Evolutionary conservation across 2,329 filamentous ascomycete species (phyloP).

Genomic region (Ophiognomonia clavigignenti-juglandacearum): DNA sequence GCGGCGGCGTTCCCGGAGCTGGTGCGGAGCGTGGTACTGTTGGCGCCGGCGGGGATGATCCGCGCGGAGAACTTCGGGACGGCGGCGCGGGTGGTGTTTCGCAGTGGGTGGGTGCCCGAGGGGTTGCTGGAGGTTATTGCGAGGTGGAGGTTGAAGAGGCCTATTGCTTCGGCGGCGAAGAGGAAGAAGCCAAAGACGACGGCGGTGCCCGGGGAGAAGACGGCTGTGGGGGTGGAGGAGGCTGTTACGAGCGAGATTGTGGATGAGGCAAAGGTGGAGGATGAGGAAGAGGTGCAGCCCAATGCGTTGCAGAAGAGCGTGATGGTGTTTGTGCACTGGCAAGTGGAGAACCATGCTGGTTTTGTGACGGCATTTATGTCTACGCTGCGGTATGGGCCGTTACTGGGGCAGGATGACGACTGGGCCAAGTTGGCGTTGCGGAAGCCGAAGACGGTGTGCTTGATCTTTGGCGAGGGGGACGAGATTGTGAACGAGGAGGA

Average conservation of each 20-base stretch:
- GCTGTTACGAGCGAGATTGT: slow-evolving; percentile 24
- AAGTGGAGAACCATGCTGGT: slow-evolving; percentile 49
- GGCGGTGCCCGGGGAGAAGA: slow-evolving; percentile 20
- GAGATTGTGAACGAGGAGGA: slow-evolving; percentile 48
- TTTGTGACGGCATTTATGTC: slow-evolving; percentile 59
- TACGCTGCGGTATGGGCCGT: slow-evolving; percentile 48
- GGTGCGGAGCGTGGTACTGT: slow-evolving; percentile 57
- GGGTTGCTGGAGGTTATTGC: slow-evolving; percentile 44
- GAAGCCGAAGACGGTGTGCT: slow-evolving; percentile 37
- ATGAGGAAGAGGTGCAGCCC: slow-evolving; percentile 21
- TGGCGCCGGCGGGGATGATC: slow-evolving; percentile 66
- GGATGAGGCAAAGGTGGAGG: too few relatives aligned
- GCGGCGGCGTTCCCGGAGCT: slow-evolving; percentile 62
- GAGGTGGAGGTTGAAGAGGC: slow-evolving; percentile 41
- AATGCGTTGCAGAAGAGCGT: slow-evolving; percentile 43
- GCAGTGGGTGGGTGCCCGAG: slow-evolving; percentile 50
- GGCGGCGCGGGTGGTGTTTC: slow-evolving; percentile 46
- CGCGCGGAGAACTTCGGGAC: slow-evolving; percentile 55
- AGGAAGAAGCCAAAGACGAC: slow-evolving; percentile 10
- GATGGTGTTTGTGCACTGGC: slow-evolving; percentile 52
- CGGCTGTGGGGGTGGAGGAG: slow-evolving; percentile 8
- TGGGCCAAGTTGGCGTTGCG: slow-evolving; percentile 42
- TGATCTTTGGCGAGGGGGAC: slow-evolving; percentile 47
- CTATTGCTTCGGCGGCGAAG: slow-evolving; percentile 39
- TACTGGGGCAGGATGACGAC: slow-evolving; percentile 46